A percentile compares a stretch with the other conserved stretches of the same genome.
phyloP scores from a whole-genome alignment of 345 rosid species.

The Zanthoxylum bungeanum region DNA sequence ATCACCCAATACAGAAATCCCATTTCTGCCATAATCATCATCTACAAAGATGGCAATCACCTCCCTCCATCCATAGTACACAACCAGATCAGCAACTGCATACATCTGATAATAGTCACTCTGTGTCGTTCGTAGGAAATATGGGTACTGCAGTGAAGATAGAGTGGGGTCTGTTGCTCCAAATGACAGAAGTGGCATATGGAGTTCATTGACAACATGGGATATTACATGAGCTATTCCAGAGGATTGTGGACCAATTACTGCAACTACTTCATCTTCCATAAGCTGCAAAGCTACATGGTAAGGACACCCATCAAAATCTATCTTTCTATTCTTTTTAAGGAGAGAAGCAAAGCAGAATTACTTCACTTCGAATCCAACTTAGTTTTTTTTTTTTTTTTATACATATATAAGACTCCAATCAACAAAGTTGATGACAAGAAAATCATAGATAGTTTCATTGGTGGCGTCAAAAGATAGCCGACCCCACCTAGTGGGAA shows the following conservation, averaged over 20 bases:
- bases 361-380: neutral
- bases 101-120: constrained; percentile 78
- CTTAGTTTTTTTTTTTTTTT: neutral
- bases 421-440: neutral
- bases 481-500: too few species aligned
- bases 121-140: constrained; percentile 58
- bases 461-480: too few species aligned
- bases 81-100: constrained; percentile 71
- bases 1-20: constrained; percentile 72
- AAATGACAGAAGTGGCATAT: constrained; percentile 64
- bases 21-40: constrained; percentile 87
- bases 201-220: constrained; percentile 64
- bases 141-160: constrained; percentile 59
- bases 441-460: neutral
- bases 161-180: constrained; percentile 72
- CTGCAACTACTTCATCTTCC: constrained; percentile 63
- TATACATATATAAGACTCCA: neutral
- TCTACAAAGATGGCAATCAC: constrained; percentile 80
- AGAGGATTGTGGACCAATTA: constrained; percentile 93
- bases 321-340: constrained; percentile 7
- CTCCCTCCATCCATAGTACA: constrained; percentile 71
- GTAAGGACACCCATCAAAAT: constrained; percentile 30
- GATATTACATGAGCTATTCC: constrained; percentile 86
- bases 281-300: constrained; percentile 88
- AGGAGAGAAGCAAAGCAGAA: neutral